Percentiles rank a stretch among this genome's conserved stretches.
These are phyloP conservation scores for Microbotryum saponariae DNA, from an alignment of 1,284 basidiomycete genomes.

Conservation along the genomic window DNA sequence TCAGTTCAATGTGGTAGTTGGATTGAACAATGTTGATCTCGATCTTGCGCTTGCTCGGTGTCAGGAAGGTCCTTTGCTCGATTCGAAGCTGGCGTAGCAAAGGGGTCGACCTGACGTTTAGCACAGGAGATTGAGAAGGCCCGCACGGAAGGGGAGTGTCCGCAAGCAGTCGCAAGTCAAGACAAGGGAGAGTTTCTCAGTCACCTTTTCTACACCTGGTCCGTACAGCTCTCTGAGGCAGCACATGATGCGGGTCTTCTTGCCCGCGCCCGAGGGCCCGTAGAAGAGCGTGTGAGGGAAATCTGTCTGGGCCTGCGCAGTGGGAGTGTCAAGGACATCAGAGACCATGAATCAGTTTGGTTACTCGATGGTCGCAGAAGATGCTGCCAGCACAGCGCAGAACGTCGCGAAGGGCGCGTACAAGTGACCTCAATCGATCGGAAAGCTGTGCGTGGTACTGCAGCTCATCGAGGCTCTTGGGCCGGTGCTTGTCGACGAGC, in stretches of 20 bases:
- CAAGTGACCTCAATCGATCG: slow-evolving; percentile 69
- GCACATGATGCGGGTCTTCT: slow-evolving; percentile 92
- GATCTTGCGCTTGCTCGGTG: slow-evolving; percentile 87
- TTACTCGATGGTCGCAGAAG: not conserved
- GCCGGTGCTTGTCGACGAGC: slow-evolving; percentile 61
- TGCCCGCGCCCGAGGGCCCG: slow-evolving; percentile 92
- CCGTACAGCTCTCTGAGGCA: slow-evolving; percentile 86
- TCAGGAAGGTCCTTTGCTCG: slow-evolving; percentile 92
- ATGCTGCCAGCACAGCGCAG: not conserved
- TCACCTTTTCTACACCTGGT: slow-evolving; percentile 81
- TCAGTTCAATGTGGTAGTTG: slow-evolving; percentile 96
- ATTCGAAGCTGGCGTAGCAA: slow-evolving; percentile 70
- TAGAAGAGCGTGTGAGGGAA: slow-evolving; percentile 98
- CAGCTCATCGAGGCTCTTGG: slow-evolving; percentile 72
- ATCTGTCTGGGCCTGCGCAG: slow-evolving; percentile 47
- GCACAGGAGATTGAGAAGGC: slow-evolving; percentile 18
- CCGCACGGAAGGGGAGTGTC: not conserved
- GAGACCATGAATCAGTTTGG: too few relatives aligned
- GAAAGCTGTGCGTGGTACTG: slow-evolving; percentile 83
- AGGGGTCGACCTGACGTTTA: not conserved
- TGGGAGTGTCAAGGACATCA: not conserved
- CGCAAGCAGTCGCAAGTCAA: too few relatives aligned
- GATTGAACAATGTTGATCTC: slow-evolving; percentile 96
- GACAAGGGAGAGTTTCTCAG: slow-evolving; percentile 10
- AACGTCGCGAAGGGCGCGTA: slow-evolving; percentile 41